Evolutionary conservation across 139 green algal species (phyloP), one percentile per base, ranked within the genome.

Genomic region (Asterochloris erici): DNA sequence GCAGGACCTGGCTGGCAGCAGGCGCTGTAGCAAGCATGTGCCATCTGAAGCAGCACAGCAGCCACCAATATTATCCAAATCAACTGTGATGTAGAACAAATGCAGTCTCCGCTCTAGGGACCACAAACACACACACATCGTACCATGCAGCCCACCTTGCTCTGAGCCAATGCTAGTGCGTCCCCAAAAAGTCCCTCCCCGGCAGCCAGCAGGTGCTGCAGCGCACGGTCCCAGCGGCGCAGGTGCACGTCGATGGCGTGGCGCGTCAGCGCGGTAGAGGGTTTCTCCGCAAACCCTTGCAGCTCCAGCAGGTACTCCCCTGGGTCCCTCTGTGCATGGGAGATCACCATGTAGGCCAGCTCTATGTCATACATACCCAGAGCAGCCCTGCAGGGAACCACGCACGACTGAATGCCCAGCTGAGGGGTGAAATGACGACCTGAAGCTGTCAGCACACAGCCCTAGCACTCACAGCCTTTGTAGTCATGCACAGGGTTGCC

Each of bases 311-410:
- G 81, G 85, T 95, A 97, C 88, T 98, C 96, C 1, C 91, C 95
- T 9, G 96, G 96, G 88, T 99, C 96, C 64, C 92, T 92, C 84
- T 97, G 90, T 68, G 86, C 90, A 84, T 94, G 82, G 0, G 88
- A 85, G 15, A 96, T 91, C 64, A 98, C 95, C 92, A 98, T 96
- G 88, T 97, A 98, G 1, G 96, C 96, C 70, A 99, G 82, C 61
- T 91, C 86, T 74, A 98, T 79, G 78, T 99, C 94, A 82, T 99
- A 98, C 83, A 95, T 87, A 12, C 92, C 94, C 60, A 99, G 88
- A 0, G 96, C 96, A 0, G 89, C 86, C n/a, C 86, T 87, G 79
- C 73, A 78, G 11, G 27, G 9, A 61, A 62, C 23, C 66, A 71
- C 4, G 6, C 38, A 54, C 6, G 38, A 6, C 38, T 54, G 38